Percentiles rank a stretch among this genome's conserved stretches.
These are phyloP conservation scores for Daucus carota DNA, from an alignment of 129 eudicot species.

Conservation along the genomic window DH1_v3.0 NC_030382.2:49862001-49862500, in stretches of 20 bases:
- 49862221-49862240: background rate
- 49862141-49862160: background rate
- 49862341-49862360: slow-evolving; percentile 15
- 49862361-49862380: slow-evolving; percentile 24
- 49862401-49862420: slow-evolving; percentile 10
- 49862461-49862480: slow-evolving; percentile 8
- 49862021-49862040: background rate
- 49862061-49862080: background rate
- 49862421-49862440: slow-evolving; percentile 12
- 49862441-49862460: slow-evolving; percentile 16
- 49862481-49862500: background rate
- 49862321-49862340: slow-evolving; percentile 17
- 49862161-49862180: too few species aligned
- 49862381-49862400: background rate
- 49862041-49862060: background rate
- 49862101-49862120: too few species aligned
- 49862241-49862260: background rate
- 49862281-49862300: background rate
- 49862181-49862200: too few species aligned
- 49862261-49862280: background rate
- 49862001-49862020: slow-evolving; percentile 21
- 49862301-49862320: slow-evolving; percentile 16
- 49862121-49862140: background rate
- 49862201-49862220: too few species aligned
- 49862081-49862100: background rate